Evolutionary conservation across 306 rosid species (phyloP), one percentile per base, ranked within the genome.

Genomic region (Coriaria nepalensis): DNA sequence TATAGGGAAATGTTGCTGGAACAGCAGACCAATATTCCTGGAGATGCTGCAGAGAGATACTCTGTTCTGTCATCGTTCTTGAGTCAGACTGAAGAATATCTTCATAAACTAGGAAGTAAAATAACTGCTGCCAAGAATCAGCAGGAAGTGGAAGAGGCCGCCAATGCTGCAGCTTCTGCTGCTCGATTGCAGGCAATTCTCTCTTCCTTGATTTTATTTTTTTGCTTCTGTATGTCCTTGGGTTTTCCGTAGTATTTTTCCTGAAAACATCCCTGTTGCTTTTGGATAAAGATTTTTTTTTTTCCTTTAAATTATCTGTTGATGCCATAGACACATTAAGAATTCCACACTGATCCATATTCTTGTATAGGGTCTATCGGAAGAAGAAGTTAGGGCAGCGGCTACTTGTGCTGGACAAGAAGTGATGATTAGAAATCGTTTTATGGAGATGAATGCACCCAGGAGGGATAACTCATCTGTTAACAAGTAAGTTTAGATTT

Each of bases 321-420:
- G 44, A 33, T 45, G 35, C 47, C 52, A 40, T 49, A 33, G n/a
- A 12, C 43, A 57, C 34, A n/a, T 13, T 60, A 43, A 20, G 29
- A 20, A 20, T 20, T 20, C 29, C 29, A 66, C 36, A 29, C 50
- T 68, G 11, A 70, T 61, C 33, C 37, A 33, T 56, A 49, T 35
- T 56, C 47, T 65, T 12, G 39, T 65, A 68, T 56, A 90, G 97
- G 97, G 95, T 57, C 95, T 90, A 53, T 81, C 93, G 6, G 97
- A 90, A 75, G 97, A 90, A 81, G 97, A 90, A 81, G 92, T 90
- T 55, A 78, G 94, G 78, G 83, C 57, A 0, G 93, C 92, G 47
- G 93, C 97, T 33, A 67, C 93, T 57, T 90, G 95, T 84, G 97
- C 97, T 55, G 95, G 97, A 55, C 92, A 90, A 56, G 97, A 90